These are phyloP conservation scores for Trametes punicea DNA, from an alignment of 768 basidiomycete species.

Conservation along the genomic window DNA sequence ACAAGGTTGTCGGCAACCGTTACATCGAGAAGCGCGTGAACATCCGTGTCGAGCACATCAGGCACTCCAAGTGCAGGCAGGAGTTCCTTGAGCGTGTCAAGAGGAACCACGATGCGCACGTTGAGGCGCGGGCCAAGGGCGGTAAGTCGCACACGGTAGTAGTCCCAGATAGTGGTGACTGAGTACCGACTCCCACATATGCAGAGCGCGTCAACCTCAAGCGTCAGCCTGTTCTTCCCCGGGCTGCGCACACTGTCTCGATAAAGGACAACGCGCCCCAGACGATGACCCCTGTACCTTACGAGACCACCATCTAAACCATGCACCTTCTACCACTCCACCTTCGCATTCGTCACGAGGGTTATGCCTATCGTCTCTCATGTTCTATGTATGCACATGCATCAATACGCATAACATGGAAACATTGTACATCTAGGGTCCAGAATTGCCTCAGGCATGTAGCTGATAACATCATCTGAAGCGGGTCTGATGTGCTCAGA, in stretches of 20 bases:
- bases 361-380: slow-evolving; percentile 17
- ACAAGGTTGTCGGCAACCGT: slow-evolving; percentile 98
- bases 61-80: slow-evolving; percentile 95
- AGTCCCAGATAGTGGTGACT: not conserved
- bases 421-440: slow-evolving; percentile 15
- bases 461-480: too few species aligned
- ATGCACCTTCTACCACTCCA: not conserved
- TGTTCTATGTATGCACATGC: slow-evolving; percentile 20
- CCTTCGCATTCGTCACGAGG: slow-evolving; percentile 13
- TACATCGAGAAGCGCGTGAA: slow-evolving; percentile 99
- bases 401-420: slow-evolving; percentile 20
- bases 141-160: slow-evolving; percentile 63
- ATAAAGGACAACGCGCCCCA: slow-evolving; percentile 75
- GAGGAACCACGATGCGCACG: slow-evolving; percentile 95
- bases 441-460: not conserved
- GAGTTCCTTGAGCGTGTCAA: slow-evolving; percentile 94
- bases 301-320: slow-evolving; percentile 93
- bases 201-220: slow-evolving; percentile 80
- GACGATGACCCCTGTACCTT: slow-evolving; percentile 88
- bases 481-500: too few species aligned
- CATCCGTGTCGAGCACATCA: slow-evolving; percentile 93
- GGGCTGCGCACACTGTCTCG: slow-evolving; percentile 75
- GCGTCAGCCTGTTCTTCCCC: slow-evolving; percentile 81
- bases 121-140: slow-evolving; percentile 87
- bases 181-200: not conserved